Evolutionary conservation across 108 stramenopile genomes (phyloP).

Genomic region (Nannochloropsis granulata): DNA sequence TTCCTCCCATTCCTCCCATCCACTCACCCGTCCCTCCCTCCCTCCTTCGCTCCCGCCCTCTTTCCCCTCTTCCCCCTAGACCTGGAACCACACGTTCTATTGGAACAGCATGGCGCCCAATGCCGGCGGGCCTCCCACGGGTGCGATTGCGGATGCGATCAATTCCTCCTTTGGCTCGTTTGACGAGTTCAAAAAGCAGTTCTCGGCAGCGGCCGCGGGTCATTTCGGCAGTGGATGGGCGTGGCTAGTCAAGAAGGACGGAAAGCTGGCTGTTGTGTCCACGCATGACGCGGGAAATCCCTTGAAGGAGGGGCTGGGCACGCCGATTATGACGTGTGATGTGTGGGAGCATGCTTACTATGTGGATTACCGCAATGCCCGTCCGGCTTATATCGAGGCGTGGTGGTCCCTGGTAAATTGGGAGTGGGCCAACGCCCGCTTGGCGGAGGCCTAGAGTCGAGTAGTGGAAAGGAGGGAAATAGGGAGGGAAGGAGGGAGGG

Average conservation of each 20-base stretch:
- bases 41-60: neutral
- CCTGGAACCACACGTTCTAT: neutral
- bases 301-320: constrained; percentile 16
- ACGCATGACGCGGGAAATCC: constrained; percentile 30
- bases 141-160: neutral
- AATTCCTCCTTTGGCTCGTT: neutral
- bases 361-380: constrained; percentile 33
- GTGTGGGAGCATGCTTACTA: constrained; percentile 41
- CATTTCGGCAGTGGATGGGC: constrained; percentile 2
- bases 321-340: constrained; percentile 29
- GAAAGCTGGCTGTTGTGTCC: constrained; percentile 3
- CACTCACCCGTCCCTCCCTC: neutral
- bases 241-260: neutral
- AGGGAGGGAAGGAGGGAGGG: neutral
- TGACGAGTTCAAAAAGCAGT: neutral
- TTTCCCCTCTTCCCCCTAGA: neutral
- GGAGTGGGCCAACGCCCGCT: constrained; percentile 21
- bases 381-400: constrained; percentile 10
- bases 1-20: neutral
- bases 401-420: constrained; percentile 7
- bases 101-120: constrained; percentile 4
- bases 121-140: neutral
- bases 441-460: neutral
- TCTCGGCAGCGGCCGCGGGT: neutral
- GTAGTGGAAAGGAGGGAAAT: neutral